phyloP scores from a whole-genome alignment of 2,329 filamentous ascomycete genomes.

The Trichoderma semiorbis region DNA sequence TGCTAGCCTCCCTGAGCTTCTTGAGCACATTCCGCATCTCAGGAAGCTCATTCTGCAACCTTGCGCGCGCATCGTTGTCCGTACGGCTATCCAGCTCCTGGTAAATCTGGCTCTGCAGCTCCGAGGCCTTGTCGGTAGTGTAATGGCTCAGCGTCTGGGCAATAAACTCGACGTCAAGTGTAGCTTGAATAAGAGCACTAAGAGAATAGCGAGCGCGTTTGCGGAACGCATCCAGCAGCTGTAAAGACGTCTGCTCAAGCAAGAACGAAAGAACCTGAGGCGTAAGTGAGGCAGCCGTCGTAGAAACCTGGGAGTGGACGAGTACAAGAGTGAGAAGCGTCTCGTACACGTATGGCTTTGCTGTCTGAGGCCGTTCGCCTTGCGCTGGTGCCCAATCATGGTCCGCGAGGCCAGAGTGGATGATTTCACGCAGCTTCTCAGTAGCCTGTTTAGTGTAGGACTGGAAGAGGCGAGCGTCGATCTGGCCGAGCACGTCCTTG shows the following conservation, averaged over 20 bases:
- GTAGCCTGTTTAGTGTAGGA: constrained; percentile 82
- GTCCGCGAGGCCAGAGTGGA: constrained; percentile 68
- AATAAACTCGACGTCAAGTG: constrained; percentile 93
- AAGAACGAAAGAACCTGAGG: constrained; percentile 80
- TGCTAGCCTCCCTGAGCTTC: constrained; percentile 73
- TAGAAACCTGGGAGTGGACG: constrained; percentile 85
- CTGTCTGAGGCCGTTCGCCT: constrained; percentile 62
- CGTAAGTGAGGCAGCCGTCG: constrained; percentile 72
- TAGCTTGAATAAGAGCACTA: constrained; percentile 89
- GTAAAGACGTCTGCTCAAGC: constrained; percentile 73
- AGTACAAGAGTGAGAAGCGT: constrained; percentile 81
- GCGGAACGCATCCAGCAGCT: constrained; percentile 79
- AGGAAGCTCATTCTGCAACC: constrained; percentile 80
- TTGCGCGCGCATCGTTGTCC: constrained; percentile 76
- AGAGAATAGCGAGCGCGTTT: constrained; percentile 67
- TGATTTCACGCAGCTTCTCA: constrained; percentile 63
- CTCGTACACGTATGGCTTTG: constrained; percentile 85
- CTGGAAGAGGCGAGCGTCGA: constrained; percentile 86
- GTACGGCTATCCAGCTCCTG: constrained; percentile 85
- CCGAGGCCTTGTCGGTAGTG: constrained; percentile 75
- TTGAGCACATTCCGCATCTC: constrained; percentile 88
- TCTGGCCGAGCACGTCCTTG: constrained; percentile 83
- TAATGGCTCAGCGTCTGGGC: constrained; percentile 90
- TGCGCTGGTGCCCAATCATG: constrained; percentile 66
- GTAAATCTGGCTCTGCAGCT: constrained; percentile 87